A percentile compares a stretch with the other conserved stretches of the same genome.
These are phyloP conservation scores for Sphaerobolus stellatus DNA, from an alignment of 1,284 basidiomycete genomes.

Conservation along the genomic window DNA sequence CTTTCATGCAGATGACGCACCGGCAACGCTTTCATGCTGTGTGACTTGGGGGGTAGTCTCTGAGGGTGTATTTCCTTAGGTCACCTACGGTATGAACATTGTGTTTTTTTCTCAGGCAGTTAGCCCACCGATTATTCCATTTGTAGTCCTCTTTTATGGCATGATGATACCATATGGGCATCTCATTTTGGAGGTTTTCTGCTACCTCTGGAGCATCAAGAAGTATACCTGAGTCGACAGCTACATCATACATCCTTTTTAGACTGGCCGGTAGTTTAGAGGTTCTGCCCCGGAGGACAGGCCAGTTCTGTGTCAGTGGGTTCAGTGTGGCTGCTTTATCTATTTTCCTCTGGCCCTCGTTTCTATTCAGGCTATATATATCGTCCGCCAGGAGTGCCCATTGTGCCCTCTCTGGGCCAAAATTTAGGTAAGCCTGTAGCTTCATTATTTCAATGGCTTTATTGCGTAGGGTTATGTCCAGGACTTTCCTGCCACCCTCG, in stretches of 20 bases:
- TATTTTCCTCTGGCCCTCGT: background rate
- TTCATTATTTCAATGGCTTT: background rate
- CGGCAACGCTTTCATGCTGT: background rate
- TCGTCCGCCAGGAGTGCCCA: background rate
- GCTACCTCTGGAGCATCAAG: background rate
- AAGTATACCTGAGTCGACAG: background rate
- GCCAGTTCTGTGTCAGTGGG: background rate
- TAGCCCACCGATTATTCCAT: background rate
- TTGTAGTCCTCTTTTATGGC: background rate
- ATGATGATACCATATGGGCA: background rate
- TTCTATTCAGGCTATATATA: background rate
- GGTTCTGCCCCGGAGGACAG: background rate
- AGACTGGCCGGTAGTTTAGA: background rate
- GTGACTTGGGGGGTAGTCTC: background rate
- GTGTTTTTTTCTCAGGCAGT: background rate
- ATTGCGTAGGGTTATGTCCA: background rate
- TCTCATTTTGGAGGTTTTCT: background rate
- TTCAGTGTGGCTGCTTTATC: background rate
- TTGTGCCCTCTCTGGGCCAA: background rate
- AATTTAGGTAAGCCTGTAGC: background rate
- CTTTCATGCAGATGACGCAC: background rate
- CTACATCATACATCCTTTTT: background rate
- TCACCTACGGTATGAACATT: background rate
- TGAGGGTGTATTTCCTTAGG: background rate
- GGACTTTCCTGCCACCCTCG: background rate